Conservation (phyloP, 1,284 basidiomycete genomes). For the Omphalotus olearius region DNA sequence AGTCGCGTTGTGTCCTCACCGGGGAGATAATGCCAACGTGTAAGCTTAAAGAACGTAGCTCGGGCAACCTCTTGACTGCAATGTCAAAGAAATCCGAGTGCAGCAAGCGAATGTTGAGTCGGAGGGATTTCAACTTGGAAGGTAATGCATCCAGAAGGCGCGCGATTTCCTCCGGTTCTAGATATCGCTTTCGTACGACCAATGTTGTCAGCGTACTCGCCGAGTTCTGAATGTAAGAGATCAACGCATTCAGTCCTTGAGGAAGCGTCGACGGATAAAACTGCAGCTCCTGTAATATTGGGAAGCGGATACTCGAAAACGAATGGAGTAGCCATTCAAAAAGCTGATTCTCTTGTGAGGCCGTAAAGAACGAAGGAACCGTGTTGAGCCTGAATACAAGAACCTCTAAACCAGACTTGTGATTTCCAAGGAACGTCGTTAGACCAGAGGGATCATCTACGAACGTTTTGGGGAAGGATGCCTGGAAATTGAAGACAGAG, state of each 20-base stretch:
- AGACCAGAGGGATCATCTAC: constrained; percentile 29
- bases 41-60: constrained; percentile 27
- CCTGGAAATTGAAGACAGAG: constrained; percentile 29
- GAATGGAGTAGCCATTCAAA: constrained; percentile 27
- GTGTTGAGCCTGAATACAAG: constrained; percentile 37
- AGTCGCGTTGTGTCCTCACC: neutral
- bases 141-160: constrained; percentile 24
- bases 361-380: constrained; percentile 25
- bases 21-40: constrained; percentile 23
- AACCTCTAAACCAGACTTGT: constrained; percentile 26
- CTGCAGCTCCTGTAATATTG: constrained; percentile 28
- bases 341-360: constrained; percentile 25
- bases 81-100: constrained; percentile 29
- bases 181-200: constrained; percentile 35
- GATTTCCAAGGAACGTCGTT: constrained; percentile 25
- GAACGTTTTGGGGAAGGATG: constrained; percentile 36
- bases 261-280: constrained; percentile 33
- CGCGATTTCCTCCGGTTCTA: constrained; percentile 26
- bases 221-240: constrained; percentile 26
- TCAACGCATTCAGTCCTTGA: constrained; percentile 29
- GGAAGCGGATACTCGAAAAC: constrained; percentile 21
- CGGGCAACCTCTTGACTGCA: constrained; percentile 26
- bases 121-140: constrained; percentile 23
- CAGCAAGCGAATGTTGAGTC: constrained; percentile 31
- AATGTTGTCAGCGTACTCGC: constrained; percentile 28